Base-by-base conservation (phyloP, 345 rosid genomes). In the Eutrema yunnanense region DNA sequence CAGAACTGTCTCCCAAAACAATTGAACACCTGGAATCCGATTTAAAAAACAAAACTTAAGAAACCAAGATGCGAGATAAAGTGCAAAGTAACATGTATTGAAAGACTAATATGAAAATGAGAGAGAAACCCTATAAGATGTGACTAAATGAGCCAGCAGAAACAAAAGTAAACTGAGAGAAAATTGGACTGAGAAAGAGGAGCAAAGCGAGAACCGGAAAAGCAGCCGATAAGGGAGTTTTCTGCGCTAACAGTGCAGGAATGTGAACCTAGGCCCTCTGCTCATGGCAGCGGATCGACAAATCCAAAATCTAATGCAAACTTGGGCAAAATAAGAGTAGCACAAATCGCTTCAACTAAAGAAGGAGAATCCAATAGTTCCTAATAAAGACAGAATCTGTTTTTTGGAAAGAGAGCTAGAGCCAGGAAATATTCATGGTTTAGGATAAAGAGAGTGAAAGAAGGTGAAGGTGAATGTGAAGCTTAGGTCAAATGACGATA, bases 1-100 rank as follows among this genome's bases (percentile, higher is more conserved):
- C 97, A 93, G 83, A 93, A 93, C 56, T 90, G 94, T 69, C 88
- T 84, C 51, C 98, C 96, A 49, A 86, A 90, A 73, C 98, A 90
- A 77, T 89, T 89, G 75, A 93, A 93, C 52, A 93, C 97, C 97
- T 90, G 13, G 3, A 76, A 14, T 9, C 37, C 13, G 4, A 16
- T 4, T 40, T 8, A 2, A 6, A 37, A 47, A 22, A 49, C 36
- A 58, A 65, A 55, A 34, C n/a, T 13, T 26, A 4, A 51, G 67
- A 26, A 40, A 40, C 6, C 0, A 9, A 53, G 56, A 37, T 44
- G 14, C 16, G 0, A 69, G 44, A 8, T 62, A 5, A 49, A 37
- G 65, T 5, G 26, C 38, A 16, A 44, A 38, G 19, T 7, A 62
- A 40, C 8, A 30, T 6, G 9, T 56, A 70, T 59, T 48, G 22